Evolutionary conservation across 139 green algal species (phyloP).

Genomic region (Micractinium conductrix): DNA sequence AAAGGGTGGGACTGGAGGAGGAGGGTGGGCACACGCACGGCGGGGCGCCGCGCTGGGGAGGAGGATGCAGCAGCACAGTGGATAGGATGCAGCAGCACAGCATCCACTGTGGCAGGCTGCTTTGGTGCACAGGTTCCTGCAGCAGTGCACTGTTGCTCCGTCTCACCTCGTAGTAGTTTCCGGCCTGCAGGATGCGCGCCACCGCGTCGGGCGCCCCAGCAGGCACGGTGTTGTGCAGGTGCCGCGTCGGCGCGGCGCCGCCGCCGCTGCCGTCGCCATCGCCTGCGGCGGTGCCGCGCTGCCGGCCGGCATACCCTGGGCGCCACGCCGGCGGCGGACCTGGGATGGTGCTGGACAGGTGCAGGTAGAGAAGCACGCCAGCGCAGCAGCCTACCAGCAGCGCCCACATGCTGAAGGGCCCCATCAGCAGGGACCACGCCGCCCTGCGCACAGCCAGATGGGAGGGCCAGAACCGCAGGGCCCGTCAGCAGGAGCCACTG

Average conservation of each 20-base stretch:
- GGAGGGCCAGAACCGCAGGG: neutral
- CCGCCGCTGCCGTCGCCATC: neutral
- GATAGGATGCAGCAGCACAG: no score
- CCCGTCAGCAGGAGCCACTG: no score
- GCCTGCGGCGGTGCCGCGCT: neutral
- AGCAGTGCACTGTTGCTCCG: no score
- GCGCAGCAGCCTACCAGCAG: neutral
- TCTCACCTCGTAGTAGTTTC: slow-evolving; percentile 25
- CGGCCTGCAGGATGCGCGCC: slow-evolving; percentile 14
- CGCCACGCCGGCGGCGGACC: neutral
- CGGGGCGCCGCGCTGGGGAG: no score
- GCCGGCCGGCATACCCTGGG: neutral
- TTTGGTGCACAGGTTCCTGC: neutral
- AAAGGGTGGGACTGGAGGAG: no score
- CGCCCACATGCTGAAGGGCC: neutral
- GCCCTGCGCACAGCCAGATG: neutral
- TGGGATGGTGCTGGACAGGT: neutral
- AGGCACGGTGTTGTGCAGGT: slow-evolving; percentile 26
- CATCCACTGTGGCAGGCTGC: no score
- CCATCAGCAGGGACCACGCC: neutral
- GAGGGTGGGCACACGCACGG: no score
- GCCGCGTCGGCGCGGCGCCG: neutral
- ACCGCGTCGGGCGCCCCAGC: slow-evolving; percentile 3
- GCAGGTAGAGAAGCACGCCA: neutral
- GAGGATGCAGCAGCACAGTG: no score